Base-by-base conservation (phyloP, 2,329 filamentous ascomycete species). In the Neonectria punicea region DNA sequence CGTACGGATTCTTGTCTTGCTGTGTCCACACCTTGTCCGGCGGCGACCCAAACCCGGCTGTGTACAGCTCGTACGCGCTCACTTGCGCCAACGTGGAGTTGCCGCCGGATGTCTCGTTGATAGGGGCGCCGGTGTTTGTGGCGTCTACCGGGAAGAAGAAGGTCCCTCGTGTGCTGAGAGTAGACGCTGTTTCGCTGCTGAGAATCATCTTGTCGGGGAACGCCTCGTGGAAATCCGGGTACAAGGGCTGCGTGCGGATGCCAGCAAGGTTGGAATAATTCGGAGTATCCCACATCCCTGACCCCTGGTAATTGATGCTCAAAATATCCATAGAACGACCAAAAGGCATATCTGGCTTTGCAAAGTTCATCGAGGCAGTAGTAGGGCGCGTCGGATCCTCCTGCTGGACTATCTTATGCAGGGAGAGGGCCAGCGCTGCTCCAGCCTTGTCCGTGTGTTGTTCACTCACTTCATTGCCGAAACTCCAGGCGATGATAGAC, bases 271-370 rank as follows among this genome's bases (percentile, higher is more conserved):
- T 60, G 5, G 72, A 68, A 60, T 80, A 79, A 46, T 60, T 61
- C 13, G 69, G 66, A 6, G 65, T 63, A 67, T 80, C 73, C 6
- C 79, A 70, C 49, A 78, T 77, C 3, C 85, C 85, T 55, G 86
- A 83, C 56, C 85, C 86, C 69, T 87, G 85, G 74, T 87, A 88
- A 75, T 88, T 88, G 5, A 87, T 72, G 20, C 81, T 80, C n/a
- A 84, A 73, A 47, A 87, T 76, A 68, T 87, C 85, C 36, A 86
- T 65, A 1, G 77, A 75, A 0, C 70, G 63, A 2, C 82, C 74
- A 34, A 87, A 79, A 0, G 79, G 68, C 44, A 73, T 63, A 2
- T 54, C 51, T 0, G 84, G 77, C 2, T 74, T 68, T 4, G 84
- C 85, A 10, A 68, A 71, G 73, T 87, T 86, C 81, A 86, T 81